A percentile compares a stretch with the other conserved stretches of the same genome.
These are phyloP conservation scores for Eucalyptus urophylla DNA, from an alignment of 345 rosid species.

Conservation along the genomic window DNA sequence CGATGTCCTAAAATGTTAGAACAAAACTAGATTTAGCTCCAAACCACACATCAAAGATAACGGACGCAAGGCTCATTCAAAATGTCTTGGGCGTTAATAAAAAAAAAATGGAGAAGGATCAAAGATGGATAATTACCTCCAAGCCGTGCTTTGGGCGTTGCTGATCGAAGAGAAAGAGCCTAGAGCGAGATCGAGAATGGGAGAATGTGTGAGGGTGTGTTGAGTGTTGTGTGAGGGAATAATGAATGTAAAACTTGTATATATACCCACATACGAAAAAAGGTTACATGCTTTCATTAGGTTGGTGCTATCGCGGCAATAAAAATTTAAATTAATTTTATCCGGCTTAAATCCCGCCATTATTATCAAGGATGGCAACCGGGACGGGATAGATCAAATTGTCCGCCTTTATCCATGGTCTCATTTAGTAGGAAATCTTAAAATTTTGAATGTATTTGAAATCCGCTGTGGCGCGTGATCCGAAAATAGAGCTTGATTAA, in stretches of 20 bases:
- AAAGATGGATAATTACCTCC: neutral
- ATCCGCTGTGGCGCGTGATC: fast-evolving
- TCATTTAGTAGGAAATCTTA: neutral
- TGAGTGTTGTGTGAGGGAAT: neutral
- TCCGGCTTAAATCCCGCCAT: neutral
- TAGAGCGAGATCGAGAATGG: neutral
- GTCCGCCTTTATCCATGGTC: neutral
- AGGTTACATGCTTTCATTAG: neutral
- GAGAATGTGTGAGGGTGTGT: neutral
- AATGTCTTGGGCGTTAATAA: neutral
- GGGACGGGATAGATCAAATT: neutral
- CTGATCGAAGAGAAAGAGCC: neutral
- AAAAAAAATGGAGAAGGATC: neutral
- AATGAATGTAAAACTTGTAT: too few species aligned
- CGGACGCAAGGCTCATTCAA: neutral
- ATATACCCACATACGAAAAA: neutral
- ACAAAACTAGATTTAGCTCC: neutral
- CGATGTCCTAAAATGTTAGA: neutral
- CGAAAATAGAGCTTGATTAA: neutral
- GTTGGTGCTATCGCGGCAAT: neutral
- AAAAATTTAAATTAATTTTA: neutral
- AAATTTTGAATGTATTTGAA: neutral
- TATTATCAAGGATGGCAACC: neutral
- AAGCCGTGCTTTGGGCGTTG: neutral
- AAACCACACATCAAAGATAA: neutral